phyloP scores from a whole-genome alignment of 129 eudicot genomes.

The Kitagawia praeruptora region DNA sequence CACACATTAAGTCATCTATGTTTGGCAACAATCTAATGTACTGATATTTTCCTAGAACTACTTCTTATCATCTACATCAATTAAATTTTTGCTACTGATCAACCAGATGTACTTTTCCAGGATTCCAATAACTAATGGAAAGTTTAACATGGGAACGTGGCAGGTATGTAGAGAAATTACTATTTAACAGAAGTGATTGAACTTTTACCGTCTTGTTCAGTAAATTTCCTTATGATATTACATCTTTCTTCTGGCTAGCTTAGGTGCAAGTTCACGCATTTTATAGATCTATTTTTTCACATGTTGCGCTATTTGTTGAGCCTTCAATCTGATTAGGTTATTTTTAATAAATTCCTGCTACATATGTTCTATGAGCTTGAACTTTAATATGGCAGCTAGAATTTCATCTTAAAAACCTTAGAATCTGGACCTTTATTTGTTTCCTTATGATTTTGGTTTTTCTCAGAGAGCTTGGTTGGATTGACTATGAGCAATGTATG shows the following conservation, averaged over 20 bases:
- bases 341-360: neutral
- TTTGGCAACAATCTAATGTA: slow-evolving; percentile 92
- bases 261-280: neutral
- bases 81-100: neutral
- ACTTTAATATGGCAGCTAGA: neutral
- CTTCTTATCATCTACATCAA: neutral
- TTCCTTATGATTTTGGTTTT: neutral
- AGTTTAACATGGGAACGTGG: slow-evolving; percentile 98
- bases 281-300: neutral
- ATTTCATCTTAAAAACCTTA: neutral
- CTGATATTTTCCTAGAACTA: slow-evolving; percentile 10
- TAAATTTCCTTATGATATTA: neutral
- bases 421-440: neutral
- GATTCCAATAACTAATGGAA: slow-evolving; percentile 83
- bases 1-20: slow-evolving; percentile 96
- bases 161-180: slow-evolving; percentile 42
- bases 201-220: neutral
- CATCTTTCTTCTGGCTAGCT: neutral
- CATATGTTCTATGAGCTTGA: neutral
- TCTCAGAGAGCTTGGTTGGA: neutral
- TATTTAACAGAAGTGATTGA: neutral
- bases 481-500: neutral
- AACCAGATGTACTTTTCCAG: slow-evolving; percentile 33
- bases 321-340: neutral
- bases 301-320: neutral